Base-by-base conservation (phyloP, 2,329 filamentous ascomycete genomes). In the Aspergillus ochraceus region DNA sequence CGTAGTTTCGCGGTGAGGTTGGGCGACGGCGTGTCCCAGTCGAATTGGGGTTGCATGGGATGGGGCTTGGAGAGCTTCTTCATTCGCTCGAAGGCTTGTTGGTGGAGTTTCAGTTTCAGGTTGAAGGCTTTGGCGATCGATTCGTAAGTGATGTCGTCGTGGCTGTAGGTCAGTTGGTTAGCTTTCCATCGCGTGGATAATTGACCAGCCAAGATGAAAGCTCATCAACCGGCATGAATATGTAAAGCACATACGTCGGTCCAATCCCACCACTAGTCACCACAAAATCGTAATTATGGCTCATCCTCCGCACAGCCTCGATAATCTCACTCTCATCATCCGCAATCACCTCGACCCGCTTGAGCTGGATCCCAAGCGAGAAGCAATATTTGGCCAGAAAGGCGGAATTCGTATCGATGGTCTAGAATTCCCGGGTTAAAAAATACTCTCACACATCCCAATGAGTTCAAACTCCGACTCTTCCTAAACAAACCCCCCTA, bases 111-210 rank as follows among this genome's bases (percentile, higher is more conserved):
- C 19, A 98, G 81, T 14, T 88, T 85, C 8, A 97, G 82, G 49
- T 81, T 79, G 74, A 97, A 98, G 8, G 93, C 95, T 74, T 92
- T 92, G 64, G 91, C 93, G 74, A 99, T 96, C 45, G 92, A 94
- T 71, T 90, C 84, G 79, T 99, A 99, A 26, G 95, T 98, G 68
- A 98, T 98, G 74, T 99, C 95, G 76, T 99, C 95, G 80, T 98
- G 94, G 58, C 91, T 96, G 20, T 39, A 30, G 12, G 30, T 53
- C 6, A 50, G 56, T 39, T 32, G 4, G 11, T 12, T 24, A 32
- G 12, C 17, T 46, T 59, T 52, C 17, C 19, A 9, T 29, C 4
- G 26, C 26, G 26, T 29, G 26, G 6, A 6, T 26, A 1, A 26
- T 26, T 26, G 24, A 29, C 26, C 6, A 29, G 26, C 26, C 26